Evolutionary conservation across 441 rosid species (phyloP).

Genomic region (Pelargonium citronellum): DNA sequence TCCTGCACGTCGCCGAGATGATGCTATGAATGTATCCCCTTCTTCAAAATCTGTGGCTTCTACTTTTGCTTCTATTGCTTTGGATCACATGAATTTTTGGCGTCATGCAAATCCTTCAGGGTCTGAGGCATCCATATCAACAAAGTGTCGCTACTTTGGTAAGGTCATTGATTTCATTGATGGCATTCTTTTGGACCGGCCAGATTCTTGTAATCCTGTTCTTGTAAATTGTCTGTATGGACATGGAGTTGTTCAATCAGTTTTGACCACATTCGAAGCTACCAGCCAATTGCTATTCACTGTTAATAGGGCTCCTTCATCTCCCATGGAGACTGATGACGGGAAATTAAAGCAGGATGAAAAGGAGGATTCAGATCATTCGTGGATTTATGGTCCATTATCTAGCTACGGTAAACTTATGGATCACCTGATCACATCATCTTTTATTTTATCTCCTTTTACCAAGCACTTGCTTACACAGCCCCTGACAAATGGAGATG

Average conservation of each 20-base stretch:
- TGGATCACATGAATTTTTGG: constrained; percentile 78
- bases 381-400: constrained; percentile 92
- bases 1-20: constrained; percentile 96
- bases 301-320: constrained; percentile 62
- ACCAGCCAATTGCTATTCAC: constrained; percentile 78
- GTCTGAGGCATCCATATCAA: constrained; percentile 57
- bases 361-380: constrained; percentile 60
- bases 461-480: constrained; percentile 84
- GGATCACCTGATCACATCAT: constrained; percentile 96
- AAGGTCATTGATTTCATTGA: constrained; percentile 90
- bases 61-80: constrained; percentile 66
- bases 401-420: constrained; percentile 86
- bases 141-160: constrained; percentile 92
- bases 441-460: constrained; percentile 77
- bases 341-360: constrained; percentile 56
- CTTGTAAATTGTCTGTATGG: constrained; percentile 78
- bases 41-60: constrained; percentile 83
- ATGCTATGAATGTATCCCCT: constrained; percentile 74
- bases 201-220: constrained; percentile 88
- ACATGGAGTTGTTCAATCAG: constrained; percentile 71
- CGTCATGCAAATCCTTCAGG: constrained; percentile 53
- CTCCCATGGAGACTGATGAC: constrained; percentile 97
- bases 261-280: constrained; percentile 94
- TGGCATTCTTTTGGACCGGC: constrained; percentile 79
- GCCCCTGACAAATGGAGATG: constrained; percentile 59